Percentiles rank a stretch among this genome's conserved stretches.
Conservation (phyloP, 164 flowering plant genomes). For the Santalum album region DNA sequence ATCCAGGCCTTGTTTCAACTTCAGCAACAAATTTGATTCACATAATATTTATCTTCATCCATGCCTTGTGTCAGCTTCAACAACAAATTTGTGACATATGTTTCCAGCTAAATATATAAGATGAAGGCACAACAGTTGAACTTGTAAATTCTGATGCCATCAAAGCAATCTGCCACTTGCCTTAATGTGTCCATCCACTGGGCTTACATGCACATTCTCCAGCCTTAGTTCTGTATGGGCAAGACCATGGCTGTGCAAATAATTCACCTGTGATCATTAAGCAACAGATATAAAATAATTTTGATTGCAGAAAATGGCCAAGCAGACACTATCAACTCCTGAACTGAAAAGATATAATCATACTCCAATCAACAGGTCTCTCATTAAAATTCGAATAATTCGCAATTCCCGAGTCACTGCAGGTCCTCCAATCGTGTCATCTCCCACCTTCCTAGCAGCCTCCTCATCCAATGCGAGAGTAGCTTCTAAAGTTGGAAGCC, state of each 20-base stretch:
- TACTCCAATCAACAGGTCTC: slow-evolving; percentile 97
- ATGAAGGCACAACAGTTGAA: neutral
- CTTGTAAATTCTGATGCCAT: no score
- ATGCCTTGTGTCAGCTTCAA: no score
- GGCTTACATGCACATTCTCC: slow-evolving; percentile 93
- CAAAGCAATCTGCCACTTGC: slow-evolving; percentile 28
- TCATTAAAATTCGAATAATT: slow-evolving; percentile 74
- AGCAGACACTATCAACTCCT: no score
- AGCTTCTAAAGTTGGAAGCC: slow-evolving; percentile 98
- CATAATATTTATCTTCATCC: no score
- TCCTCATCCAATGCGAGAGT: slow-evolving; percentile 92
- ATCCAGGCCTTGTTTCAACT: neutral
- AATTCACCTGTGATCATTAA: slow-evolving; percentile 58
- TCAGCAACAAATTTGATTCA: no score
- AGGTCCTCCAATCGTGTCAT: slow-evolving; percentile 89
- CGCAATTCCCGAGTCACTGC: slow-evolving; percentile 71
- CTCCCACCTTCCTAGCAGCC: slow-evolving; percentile 79
- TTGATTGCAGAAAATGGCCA: neutral
- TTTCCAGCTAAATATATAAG: neutral
- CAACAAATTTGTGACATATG: no score
- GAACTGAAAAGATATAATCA: slow-evolving; percentile 10
- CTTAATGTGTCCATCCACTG: slow-evolving; percentile 90
- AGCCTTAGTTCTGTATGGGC: slow-evolving; percentile 96
- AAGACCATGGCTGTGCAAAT: slow-evolving; percentile 96
- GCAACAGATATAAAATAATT: no score